phyloP scores from a whole-genome alignment of 192 early-diverging fungal genomes.

The Lobosporangium transversale region DNA sequence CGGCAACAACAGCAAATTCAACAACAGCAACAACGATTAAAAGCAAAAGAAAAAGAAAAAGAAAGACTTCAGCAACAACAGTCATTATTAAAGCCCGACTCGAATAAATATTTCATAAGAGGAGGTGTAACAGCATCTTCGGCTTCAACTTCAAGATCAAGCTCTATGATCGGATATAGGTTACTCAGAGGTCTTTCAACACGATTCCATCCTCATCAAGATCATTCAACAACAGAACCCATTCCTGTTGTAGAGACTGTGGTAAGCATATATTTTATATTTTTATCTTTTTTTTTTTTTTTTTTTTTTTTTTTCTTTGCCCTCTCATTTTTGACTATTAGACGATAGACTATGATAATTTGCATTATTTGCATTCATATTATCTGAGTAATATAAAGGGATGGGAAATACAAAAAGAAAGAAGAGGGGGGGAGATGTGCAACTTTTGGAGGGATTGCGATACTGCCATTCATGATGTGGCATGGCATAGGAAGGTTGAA shows the following conservation, averaged over 20 bases:
- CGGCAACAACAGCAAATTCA: neutral
- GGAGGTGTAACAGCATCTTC: too few species aligned
- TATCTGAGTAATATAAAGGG: neutral
- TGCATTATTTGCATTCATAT: too few species aligned
- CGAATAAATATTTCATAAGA: too few species aligned
- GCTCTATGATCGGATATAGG: neutral
- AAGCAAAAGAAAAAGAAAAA: neutral
- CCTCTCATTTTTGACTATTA: too few species aligned
- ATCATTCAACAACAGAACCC: neutral
- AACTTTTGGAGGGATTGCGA: too few species aligned
- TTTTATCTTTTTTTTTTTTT: conserved; percentile 6
- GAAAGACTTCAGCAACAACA: too few species aligned
- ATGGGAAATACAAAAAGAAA: too few species aligned
- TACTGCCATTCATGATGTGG: too few species aligned
- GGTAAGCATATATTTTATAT: neutral
- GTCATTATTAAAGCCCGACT: too few species aligned
- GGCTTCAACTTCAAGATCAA: neutral
- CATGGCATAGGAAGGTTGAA: too few species aligned
- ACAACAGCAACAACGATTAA: neutral
- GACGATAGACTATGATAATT: too few species aligned
- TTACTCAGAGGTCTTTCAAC: conserved; percentile 9
- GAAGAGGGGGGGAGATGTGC: too few species aligned
- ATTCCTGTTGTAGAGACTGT: conserved; percentile 15
- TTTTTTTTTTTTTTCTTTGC: neutral
- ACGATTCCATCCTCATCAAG: conserved; percentile 5